Conservation (phyloP, 164 flowering plant genomes). For the Kingdonia uniflora region DNA sequence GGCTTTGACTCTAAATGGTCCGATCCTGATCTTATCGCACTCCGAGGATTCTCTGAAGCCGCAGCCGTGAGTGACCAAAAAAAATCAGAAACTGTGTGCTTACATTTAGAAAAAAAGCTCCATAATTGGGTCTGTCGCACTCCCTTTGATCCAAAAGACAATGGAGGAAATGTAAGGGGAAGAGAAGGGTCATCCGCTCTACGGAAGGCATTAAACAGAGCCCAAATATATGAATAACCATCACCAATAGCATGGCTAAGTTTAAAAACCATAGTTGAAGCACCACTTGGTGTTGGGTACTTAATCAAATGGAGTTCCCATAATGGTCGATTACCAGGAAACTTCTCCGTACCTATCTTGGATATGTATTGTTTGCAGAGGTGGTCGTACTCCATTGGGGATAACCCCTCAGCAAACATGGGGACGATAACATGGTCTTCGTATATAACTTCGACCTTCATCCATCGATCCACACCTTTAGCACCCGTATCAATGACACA, state of each 20-base stretch:
- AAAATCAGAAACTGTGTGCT: not conserved
- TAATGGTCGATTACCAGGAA: not conserved
- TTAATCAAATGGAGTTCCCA: conserved; percentile 1
- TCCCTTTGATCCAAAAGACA: not conserved
- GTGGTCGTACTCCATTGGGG: not conserved
- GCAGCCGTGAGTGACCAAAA: not conserved
- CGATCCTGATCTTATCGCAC: not conserved
- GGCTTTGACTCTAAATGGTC: not conserved
- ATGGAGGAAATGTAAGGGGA: conserved; percentile 2
- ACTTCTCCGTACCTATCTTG: not conserved
- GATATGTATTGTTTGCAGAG: not conserved
- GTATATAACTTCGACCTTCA: not conserved
- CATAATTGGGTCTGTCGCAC: not conserved
- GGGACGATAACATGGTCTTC: conserved; percentile 2
- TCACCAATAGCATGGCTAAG: not conserved
- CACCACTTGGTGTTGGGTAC: not conserved
- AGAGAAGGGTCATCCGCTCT: conserved; percentile 3
- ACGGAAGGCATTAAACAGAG: not conserved
- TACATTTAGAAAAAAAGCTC: not conserved
- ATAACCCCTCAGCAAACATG: not conserved
- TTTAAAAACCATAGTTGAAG: not conserved
- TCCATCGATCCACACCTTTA: not conserved
- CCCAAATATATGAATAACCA: not conserved
- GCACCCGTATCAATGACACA: not conserved
- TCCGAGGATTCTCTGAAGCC: not conserved